Conservation (phyloP, 2,329 filamentous ascomycete species). For the Fulvia fulva region DNA sequence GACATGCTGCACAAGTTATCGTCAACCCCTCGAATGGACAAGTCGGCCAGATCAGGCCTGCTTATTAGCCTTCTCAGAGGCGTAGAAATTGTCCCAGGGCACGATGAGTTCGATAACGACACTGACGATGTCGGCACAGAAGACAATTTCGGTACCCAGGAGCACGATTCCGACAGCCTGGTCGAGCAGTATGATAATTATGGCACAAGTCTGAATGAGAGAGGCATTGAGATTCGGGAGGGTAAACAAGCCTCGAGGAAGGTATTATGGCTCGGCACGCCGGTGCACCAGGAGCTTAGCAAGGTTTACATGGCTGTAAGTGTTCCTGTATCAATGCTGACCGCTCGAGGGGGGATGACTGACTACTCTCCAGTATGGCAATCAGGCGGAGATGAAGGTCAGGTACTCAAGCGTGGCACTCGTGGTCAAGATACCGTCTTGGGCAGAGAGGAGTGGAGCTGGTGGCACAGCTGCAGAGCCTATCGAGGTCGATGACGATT, state of each 20-base stretch:
- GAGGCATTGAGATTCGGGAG: neutral
- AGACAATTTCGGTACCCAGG: neutral
- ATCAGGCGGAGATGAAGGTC: slow-evolving; percentile 16
- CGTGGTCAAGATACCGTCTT: slow-evolving; percentile 14
- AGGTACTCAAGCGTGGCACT: slow-evolving; percentile 18
- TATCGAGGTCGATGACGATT: neutral
- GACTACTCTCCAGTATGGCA: slow-evolving; percentile 15
- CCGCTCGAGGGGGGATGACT: neutral
- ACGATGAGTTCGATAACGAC: neutral
- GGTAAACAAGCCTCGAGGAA: neutral
- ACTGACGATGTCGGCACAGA: neutral
- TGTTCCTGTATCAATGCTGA: neutral
- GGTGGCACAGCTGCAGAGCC: neutral
- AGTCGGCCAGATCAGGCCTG: neutral
- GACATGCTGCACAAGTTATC: neutral
- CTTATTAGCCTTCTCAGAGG: neutral
- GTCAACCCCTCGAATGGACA: neutral
- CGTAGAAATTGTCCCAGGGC: neutral
- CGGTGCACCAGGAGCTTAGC: neutral
- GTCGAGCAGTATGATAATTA: neutral
- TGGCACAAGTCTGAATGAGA: neutral
- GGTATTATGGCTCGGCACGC: neutral
- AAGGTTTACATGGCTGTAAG: neutral
- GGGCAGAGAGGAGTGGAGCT: neutral
- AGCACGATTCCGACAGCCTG: neutral